Base-by-base conservation (phyloP, 1,284 basidiomycete species). In the Cerioporus squamosus region DNA sequence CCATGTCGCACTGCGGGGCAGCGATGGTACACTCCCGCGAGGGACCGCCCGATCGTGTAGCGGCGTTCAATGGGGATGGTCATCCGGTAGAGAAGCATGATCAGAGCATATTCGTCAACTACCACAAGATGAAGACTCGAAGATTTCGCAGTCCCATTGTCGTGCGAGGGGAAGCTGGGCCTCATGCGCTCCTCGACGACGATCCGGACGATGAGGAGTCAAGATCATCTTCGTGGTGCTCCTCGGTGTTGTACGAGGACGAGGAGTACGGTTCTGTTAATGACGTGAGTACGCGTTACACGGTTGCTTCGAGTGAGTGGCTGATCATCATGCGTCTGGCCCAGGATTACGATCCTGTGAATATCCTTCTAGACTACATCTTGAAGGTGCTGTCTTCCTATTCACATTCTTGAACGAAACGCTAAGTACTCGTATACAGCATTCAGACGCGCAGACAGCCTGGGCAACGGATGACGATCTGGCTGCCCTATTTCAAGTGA, bases 101-200 rank as follows among this genome's bases (percentile, higher is more conserved):
- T 26, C 54, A 56, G 23, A 51, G 48, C 42, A 56, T 56, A 6
- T 56, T 56, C 33, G n/a, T 56, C 48, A 56, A 51, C 22, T 56
- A 44, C 26, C 51, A 40, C 48, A 56, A 56, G 33, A 45, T 51
- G 42, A 51, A 56, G 33, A 17, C 6, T 36, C 47, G 54, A 15
- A 44, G 40, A 24, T 38, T 44, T 8, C 43, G 15, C 29, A 26
- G 12, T 24, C 23, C 36, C 8, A 18, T 15, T 5, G n/a, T 56
- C 5, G 42, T 55, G 22, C 40, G 26, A 31, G 54, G 48, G 7
- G 54, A 48, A 8, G 54, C 48, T 9, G 53, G 46, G 23, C 40
- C 45, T 10, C 46, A 47, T 36, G 29, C 20, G 12, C 31, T 47
- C 5, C 46, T 29, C 2, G 46, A 22, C 46, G 46, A 47, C 26